Base-by-base conservation (phyloP, 2,329 filamentous ascomycete species). In the Lasiodiplodia sp. region DNA sequence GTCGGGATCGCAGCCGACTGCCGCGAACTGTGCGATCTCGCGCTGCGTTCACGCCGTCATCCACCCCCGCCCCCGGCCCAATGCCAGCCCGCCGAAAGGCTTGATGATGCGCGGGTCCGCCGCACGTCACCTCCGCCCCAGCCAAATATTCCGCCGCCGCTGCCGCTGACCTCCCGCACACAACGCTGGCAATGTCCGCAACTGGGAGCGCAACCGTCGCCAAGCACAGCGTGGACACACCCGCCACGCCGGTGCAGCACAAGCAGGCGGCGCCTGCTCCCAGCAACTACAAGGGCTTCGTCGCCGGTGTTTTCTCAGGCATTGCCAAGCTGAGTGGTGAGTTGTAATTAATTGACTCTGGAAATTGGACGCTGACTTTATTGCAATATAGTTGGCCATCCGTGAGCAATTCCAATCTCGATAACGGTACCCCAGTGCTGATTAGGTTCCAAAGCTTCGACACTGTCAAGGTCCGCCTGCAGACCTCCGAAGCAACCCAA, bases 261-360 rank as follows among this genome's bases (percentile, higher is more conserved):
- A 69, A 73, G 56, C 73, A 73, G 68, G 72, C 73, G 34, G 74
- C 73, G 18, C 66, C 71, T 6, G 71, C 74, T 37, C 75, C 77
- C 74, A 87, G 84, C 73, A 91, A 92, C 78, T 98, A 97, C 84
- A 94, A 93, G 76, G 96, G 95, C n/a, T 99, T 98, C 78, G 93
- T 97, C 34, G 96, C 93, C 0, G 96, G 96, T n/a, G 89, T 97
- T 7, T 97, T 97, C 78, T 97, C 93, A 47, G 96, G 96, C 28
- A 91, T 98, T 75, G 90, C 94, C 69, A 98, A 98, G 83, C 83
- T 97, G 69, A 89, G 88, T 75, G 93, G 93, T 95, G 81, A 73
- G 87, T 55, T 28, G 18, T 12, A 37, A n/a, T 28, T n/a, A 52
- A 38, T 62, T 57, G 31, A 14, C 18, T 10, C 44, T 14, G 44